Base-by-base conservation (phyloP, 148 eudicot genomes). In the Chenopodium album region DNA sequence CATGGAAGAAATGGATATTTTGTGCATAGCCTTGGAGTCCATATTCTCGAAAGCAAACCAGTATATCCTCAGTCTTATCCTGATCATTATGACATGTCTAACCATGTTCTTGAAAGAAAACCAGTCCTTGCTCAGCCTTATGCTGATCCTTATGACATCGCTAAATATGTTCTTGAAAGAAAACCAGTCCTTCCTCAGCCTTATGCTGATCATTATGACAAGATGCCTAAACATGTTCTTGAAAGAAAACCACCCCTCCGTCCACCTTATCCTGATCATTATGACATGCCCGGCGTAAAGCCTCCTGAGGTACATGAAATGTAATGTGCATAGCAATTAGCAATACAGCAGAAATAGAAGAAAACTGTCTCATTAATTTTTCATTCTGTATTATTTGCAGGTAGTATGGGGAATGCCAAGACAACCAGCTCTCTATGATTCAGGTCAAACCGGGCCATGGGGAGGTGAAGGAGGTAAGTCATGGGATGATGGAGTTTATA, bases 391-490 rank as follows among this genome's bases (percentile, higher is more conserved):
- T 71, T 32, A 37, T 76, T 76, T 77, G 70, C 87, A 91, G 92
- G 77, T 74, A 22, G 82, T 60, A 47, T 80, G 85, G 68, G 86
- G 89, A 41, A 47, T 90, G 76, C 89, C 91, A 44, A 87, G 84
- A 69, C 88, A 91, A 78, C 90, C 92, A 44, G 82, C 88, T 66
- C 87, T 76, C 22, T 63, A 82, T 59, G 93, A 89, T 76, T 71
- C 91, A 20, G 97, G 97, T 2, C 94, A 89, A 77, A 67, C 91
- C 12, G 97, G 97, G 4, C 94, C 93, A 48, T 92, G 94, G 97
- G 97, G 94, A 29, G 94, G 94, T 11, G 88, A 90, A 28, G 93
- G 94, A 76, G 97, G 97, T 62, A 88, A 80, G 79, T 87, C 90
- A 44, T 93, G 97, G 94, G 97, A 93, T 73, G 97, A 93, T 82